Evolutionary conservation across 148 eudicot species (phyloP).

Genomic region (Rhododendron williamsianum): DNA sequence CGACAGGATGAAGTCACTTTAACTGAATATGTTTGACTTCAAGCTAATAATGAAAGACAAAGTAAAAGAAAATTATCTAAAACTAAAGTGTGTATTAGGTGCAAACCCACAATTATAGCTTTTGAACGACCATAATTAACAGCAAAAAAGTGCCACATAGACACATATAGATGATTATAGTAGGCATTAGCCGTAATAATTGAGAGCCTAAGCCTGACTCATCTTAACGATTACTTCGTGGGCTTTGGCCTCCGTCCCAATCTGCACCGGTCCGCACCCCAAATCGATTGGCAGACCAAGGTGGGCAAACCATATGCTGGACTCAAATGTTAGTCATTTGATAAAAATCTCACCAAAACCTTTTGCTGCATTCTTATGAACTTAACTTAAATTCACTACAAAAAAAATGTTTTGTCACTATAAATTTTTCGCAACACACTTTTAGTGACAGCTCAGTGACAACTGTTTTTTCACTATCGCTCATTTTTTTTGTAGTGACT

Average conservation of each 20-base stretch:
- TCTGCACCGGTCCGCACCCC: neutral
- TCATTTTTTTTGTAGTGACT: too few species aligned
- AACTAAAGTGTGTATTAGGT: slow-evolving; percentile 17
- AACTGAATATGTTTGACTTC: slow-evolving; percentile 20
- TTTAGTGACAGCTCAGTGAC: too few species aligned
- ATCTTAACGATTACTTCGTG: neutral
- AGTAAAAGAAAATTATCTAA: slow-evolving; percentile 6
- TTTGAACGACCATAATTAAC: slow-evolving; percentile 9
- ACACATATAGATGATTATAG: neutral
- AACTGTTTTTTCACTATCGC: too few species aligned
- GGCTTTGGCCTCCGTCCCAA: neutral
- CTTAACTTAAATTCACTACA: too few species aligned
- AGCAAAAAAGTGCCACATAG: neutral
- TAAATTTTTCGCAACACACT: too few species aligned
- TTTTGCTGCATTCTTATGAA: too few species aligned
- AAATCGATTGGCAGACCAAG: neutral
- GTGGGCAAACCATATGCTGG: neutral
- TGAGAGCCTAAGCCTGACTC: neutral
- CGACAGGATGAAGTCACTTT: slow-evolving; percentile 13
- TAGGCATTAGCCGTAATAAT: neutral
- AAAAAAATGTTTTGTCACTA: too few species aligned
- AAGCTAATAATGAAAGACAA: slow-evolving; percentile 6
- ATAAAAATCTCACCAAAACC: neutral
- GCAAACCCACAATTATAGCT: slow-evolving; percentile 21
- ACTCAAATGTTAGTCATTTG: neutral